Conservation (phyloP, 192 early-diverging fungal genomes). For the Oehlia diaphana region DNA sequence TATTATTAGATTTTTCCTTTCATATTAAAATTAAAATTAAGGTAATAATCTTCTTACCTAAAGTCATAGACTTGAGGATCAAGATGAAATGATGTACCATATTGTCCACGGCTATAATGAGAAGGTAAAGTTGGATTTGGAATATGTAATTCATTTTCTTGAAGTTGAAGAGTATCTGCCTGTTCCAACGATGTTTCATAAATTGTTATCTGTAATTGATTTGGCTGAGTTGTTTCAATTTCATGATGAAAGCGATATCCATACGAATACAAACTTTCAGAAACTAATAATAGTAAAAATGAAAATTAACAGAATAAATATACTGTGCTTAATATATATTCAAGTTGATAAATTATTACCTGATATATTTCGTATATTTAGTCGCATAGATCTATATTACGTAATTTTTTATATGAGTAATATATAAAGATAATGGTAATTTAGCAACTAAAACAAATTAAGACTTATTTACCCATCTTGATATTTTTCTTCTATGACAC, state of each 20-base stretch:
- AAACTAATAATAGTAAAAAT: not conserved
- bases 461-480: not conserved
- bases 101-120: not conserved
- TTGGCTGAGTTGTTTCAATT: not conserved
- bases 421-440: not conserved
- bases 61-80: slow-evolving; percentile 10
- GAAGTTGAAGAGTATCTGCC: not conserved
- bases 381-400: not conserved
- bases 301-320: no score
- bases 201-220: not conserved
- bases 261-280: not conserved
- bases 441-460: not conserved
- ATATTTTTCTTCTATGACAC: not conserved
- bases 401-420: no score
- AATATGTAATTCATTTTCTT: not conserved
- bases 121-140: not conserved
- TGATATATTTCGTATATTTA: not conserved
- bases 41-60: not conserved
- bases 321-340: no score
- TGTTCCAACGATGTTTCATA: not conserved
- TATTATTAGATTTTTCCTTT: no score
- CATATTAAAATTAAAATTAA: not conserved
- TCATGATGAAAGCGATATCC: not conserved
- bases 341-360: not conserved
- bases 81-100: not conserved